A percentile compares a stretch with the other conserved stretches of the same genome.
Evolutionary conservation across 2,329 filamentous ascomycete species (phyloP).

Genomic region (Penicillium sp.): DNA sequence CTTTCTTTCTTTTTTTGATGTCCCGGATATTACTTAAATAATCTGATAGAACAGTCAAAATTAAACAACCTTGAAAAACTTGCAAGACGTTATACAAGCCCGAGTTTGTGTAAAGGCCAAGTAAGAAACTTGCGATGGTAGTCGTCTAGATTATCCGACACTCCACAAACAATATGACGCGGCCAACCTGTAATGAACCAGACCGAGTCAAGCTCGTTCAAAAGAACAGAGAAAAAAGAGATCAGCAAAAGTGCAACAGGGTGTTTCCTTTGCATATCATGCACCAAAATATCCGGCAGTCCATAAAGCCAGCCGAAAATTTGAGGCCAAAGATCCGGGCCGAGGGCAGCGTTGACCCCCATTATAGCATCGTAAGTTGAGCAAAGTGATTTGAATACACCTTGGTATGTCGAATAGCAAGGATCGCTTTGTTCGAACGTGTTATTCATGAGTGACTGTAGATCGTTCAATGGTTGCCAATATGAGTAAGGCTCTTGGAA

Average conservation of each 20-base stretch:
- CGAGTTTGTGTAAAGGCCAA: not conserved
- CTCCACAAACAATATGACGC: slow-evolving; percentile 11
- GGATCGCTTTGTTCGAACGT: not conserved
- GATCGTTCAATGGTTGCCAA: not conserved
- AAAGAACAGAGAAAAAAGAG: slow-evolving; percentile 9
- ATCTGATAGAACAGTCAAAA: too few species aligned
- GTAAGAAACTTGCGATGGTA: not conserved
- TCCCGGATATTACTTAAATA: too few species aligned
- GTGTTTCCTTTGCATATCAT: slow-evolving; percentile 1
- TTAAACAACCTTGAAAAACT: too few species aligned
- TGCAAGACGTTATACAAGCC: too few species aligned
- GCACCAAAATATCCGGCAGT: slow-evolving; percentile 7
- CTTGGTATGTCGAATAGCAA: not conserved
- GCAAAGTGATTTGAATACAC: not conserved
- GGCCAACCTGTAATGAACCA: slow-evolving; percentile 19
- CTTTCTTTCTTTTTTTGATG: too few species aligned
- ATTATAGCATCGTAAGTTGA: not conserved
- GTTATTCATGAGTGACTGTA: not conserved
- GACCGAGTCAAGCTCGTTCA: slow-evolving; percentile 7
- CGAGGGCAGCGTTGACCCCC: not conserved
- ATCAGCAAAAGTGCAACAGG: slow-evolving; percentile 9
- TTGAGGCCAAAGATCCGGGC: not conserved
- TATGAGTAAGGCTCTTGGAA: not conserved
- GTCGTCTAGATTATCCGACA: not conserved
- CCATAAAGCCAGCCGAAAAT: not conserved